Evolutionary conservation across 805 yeast species (phyloP), one percentile per base, ranked within the genome.

Genomic region (Candida anglica): DNA sequence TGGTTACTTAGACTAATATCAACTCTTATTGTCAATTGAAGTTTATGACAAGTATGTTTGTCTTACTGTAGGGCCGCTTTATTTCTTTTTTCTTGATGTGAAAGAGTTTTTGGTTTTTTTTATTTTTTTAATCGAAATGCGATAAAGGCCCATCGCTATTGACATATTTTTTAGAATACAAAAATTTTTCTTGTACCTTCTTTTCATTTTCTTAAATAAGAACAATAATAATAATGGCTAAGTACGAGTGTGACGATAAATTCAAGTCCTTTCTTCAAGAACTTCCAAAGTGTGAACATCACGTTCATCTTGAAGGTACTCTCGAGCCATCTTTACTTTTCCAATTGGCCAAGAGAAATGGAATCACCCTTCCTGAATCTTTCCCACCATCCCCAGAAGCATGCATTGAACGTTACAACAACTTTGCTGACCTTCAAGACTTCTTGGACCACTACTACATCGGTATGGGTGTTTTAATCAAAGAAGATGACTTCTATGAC

Each of bases 221-320:
- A n/a, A n/a, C n/a, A n/a, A n/a, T 5, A 5, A 26, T 10, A 26
- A 17, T 9, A 15, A 27, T 31, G 28, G 39, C 33, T 11, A 41
- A 39, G 28, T 34, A 40, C 37, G 44, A 42, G 25, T 41, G 46
- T 26, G 21, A 44, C 25, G 38, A 18, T 46, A 60, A 34, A 67
- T 72, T 67, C 60, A 60, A 35, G 48, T 56, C 38, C 29, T 27
- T 84, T 83, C 56, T 68, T 84, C 31, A 63, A 26, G 91, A 81
- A 46, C 65, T 86, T 32, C 95, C 95, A 38, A 86, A 86, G 58
- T 85, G 93, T 64, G 95, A 86, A 56, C 91, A 85, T 54, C 95
- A 86, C 53, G 75, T 85, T 40, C 95, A 86, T 58, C 56, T 86
- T 28, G 94, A 85, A 63, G 95, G 94, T 21, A 83, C 94, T 26